Evolutionary conservation across 139 green algal species (phyloP), one percentile per base, ranked within the genome.

Genomic region (Microglena sp.): DNA sequence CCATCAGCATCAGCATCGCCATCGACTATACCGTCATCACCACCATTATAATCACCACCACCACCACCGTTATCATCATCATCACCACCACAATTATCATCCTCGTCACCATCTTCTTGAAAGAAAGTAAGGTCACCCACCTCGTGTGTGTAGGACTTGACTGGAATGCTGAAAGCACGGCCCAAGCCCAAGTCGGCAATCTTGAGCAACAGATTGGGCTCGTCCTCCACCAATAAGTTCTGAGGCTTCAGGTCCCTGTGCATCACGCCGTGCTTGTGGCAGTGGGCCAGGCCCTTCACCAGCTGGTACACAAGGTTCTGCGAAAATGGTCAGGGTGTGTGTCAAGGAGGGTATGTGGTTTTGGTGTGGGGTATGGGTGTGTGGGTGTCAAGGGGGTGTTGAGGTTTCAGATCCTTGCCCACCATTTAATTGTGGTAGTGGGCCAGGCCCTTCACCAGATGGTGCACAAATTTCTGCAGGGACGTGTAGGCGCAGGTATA

Each of bases 121-220:
- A n/a, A n/a, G n/a, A n/a, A n/a, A n/a, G n/a, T n/a, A n/a, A n/a
- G n/a, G n/a, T n/a, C n/a, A n/a, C n/a, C n/a, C n/a, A n/a, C 87
- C 84, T 99, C 94, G 74, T 99, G 94, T 28, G 94, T 99, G 83
- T 98, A 99, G 59, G 77, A 87, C 75, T 96, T 95, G 59, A 99
- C 82, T n/a, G 94, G 94, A n/a, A 99, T 87, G 67, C 84, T 89
- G 78, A 97, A 98, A 21, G 89, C 86, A 3, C 94, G 82, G 11
- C 90, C 94, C 36, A 99, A 76, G 21, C 94, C 94, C 59, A 99
- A 79, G 74, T 99, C 94, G 21, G 94, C 94, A 36, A 99, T 90
- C 77, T 99, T 99, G 4, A 98, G 68, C 30, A 65, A 79, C 73
- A 82, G 71, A 50, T 57, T 74, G 60, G 57, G 54, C n/a, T n/a